phyloP scores from a whole-genome alignment of 805 yeast genomes.

The Debaryomyces hansenii region DNA sequence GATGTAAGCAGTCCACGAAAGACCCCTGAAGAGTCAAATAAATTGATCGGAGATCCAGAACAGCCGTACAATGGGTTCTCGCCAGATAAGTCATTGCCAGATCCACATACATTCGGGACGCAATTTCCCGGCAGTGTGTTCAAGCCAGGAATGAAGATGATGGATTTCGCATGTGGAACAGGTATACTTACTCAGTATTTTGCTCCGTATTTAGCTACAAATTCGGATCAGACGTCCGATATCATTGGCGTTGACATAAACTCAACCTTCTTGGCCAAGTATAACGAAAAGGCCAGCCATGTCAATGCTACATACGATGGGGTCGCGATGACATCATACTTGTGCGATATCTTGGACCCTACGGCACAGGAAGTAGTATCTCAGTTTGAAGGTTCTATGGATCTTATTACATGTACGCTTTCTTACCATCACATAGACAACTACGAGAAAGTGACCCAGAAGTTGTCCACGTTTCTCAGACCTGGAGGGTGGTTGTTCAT shows the following conservation, averaged over 20 bases:
- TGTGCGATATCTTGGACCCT: constrained; percentile 26
- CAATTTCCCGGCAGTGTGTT: constrained; percentile 13
- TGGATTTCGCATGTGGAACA: constrained; percentile 48
- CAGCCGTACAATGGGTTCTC: constrained; percentile 11
- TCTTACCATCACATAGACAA: constrained; percentile 41
- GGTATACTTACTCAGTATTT: constrained; percentile 35
- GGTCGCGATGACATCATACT: constrained; percentile 10
- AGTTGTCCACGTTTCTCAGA: constrained; percentile 30
- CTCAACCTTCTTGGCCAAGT: constrained; percentile 17
- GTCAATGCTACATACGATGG: constrained; percentile 1
- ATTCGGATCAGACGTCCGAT: constrained; percentile 16
- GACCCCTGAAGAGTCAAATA: constrained; percentile 10
- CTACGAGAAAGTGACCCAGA: constrained; percentile 26
- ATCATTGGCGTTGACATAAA: constrained; percentile 40
- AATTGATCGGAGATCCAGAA: constrained; percentile 13
- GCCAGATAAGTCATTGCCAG: constrained; percentile 10
- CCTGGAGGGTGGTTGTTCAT: constrained; percentile 36
- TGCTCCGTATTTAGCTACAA: constrained; percentile 24
- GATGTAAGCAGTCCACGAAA: constrained; percentile 14
- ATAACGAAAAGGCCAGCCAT: constrained; percentile 10
- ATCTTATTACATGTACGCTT: constrained; percentile 35
- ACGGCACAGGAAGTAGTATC: constrained; percentile 9
- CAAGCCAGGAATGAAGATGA: constrained; percentile 20
- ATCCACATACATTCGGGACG: constrained; percentile 4
- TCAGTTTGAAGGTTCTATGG: constrained; percentile 23